Conservation (phyloP, 768 basidiomycete species). For the Serendipita sp. region DNA sequence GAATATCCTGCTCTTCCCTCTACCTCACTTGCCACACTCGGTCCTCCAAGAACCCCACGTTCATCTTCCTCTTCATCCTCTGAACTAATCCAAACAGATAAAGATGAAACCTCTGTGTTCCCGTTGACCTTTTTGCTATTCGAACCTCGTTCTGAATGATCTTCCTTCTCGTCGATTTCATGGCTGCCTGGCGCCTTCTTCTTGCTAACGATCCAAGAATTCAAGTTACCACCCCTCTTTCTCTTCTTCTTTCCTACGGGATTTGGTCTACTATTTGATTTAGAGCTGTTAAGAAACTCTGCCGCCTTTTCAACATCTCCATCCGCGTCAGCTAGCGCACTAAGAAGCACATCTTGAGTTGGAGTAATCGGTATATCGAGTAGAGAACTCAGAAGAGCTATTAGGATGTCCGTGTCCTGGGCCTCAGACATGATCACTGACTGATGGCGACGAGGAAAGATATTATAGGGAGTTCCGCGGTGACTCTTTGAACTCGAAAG, state of each 20-base stretch:
- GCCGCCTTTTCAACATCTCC: constrained; percentile 40
- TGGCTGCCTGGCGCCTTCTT: neutral
- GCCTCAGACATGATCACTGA: neutral
- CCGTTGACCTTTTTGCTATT: constrained; percentile 3
- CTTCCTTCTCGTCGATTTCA: neutral
- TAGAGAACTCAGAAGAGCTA: constrained; percentile 52
- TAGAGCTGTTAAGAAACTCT: constrained; percentile 25
- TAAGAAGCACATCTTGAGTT: constrained; percentile 32
- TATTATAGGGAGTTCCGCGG: too few species aligned
- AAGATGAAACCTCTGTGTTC: neutral
- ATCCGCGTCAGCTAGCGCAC: constrained; percentile 38
- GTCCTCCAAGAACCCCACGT: constrained; percentile 3
- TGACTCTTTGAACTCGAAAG: too few species aligned
- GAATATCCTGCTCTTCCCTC: constrained; percentile 4
- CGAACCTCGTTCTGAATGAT: constrained; percentile 9
- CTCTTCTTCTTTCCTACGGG: constrained; percentile 28
- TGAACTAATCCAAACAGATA: neutral
- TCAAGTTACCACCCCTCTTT: constrained; percentile 30
- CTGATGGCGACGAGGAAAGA: neutral
- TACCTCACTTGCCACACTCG: constrained; percentile 2
- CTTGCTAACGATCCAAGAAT: constrained; percentile 28
- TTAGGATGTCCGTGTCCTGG: constrained; percentile 47
- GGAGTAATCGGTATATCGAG: constrained; percentile 21
- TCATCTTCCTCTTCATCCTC: neutral
- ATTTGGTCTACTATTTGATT: constrained; percentile 11